phyloP scores from a whole-genome alignment of 176 grass and related monocot species.

The Leersia perrieri region DNA sequence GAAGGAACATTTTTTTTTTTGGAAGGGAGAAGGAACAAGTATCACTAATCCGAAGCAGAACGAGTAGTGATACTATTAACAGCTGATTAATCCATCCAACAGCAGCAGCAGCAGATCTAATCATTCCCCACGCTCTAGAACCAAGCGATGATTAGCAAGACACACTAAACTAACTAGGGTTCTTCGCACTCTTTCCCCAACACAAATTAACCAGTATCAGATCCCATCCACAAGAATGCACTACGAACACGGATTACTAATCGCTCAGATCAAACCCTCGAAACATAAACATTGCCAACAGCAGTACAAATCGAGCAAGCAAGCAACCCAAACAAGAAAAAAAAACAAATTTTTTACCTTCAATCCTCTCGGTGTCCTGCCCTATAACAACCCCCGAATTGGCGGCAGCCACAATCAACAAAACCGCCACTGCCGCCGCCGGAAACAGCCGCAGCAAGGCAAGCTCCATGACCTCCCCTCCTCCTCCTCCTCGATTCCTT shows the following conservation, averaged over 20 bases:
- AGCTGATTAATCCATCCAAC: not conserved
- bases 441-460: conserved; percentile 8
- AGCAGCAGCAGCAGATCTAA: not conserved
- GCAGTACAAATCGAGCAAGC: not conserved
- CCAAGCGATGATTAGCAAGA: not conserved
- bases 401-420: conserved; percentile 11
- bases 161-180: not conserved
- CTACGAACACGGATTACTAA: not conserved
- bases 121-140: not conserved
- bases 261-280: not conserved
- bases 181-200: not conserved
- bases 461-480: not conserved
- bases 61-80: not conserved
- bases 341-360: conserved; percentile 27
- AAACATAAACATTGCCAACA: not conserved
- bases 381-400: not conserved
- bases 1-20: not conserved
- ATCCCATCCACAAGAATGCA: not conserved
- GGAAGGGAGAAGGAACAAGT: no score
- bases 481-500: not conserved
- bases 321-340: not conserved
- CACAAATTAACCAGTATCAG: not conserved
- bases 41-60: not conserved
- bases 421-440: conserved; percentile 27
- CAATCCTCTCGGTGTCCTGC: conserved; percentile 63